Percentiles rank a stretch among this genome's conserved stretches.
Conservation (phyloP, 768 basidiomycete species). For the Polyporus arcularius region DNA sequence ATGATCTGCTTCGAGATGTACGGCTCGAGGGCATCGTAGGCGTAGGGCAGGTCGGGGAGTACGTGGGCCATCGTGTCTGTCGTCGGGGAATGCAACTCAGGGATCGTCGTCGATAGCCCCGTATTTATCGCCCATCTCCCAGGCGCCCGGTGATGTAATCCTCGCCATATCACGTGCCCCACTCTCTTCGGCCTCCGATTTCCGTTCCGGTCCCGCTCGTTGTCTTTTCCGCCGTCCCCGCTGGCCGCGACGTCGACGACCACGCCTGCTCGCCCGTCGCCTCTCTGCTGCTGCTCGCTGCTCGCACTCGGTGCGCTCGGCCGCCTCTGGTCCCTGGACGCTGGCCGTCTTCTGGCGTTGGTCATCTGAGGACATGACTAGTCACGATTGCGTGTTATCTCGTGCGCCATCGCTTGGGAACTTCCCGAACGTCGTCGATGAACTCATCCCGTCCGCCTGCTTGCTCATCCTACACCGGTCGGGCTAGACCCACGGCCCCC, state of each 20-base stretch:
- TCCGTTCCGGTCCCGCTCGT: background rate
- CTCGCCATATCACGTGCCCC: background rate
- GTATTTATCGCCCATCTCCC: slow-evolving; percentile 1
- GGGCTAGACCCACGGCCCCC: background rate
- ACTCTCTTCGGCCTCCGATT: background rate
- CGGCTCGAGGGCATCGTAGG: slow-evolving; percentile 92
- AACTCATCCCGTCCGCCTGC: background rate
- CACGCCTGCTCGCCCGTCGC: background rate
- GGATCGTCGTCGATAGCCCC: background rate
- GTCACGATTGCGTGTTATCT: slow-evolving; percentile 1
- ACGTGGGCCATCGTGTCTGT: slow-evolving; percentile 41
- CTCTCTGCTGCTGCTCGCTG: background rate
- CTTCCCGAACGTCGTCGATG: background rate
- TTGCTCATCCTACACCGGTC: no score
- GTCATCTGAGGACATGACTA: slow-evolving; percentile 1
- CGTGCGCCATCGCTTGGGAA: background rate
- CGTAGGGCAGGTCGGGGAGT: slow-evolving; percentile 75
- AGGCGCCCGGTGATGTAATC: slow-evolving; percentile 5
- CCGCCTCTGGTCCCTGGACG: background rate
- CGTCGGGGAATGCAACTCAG: no score
- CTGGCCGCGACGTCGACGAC: background rate
- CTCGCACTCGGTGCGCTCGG: background rate
- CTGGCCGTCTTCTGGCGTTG: background rate
- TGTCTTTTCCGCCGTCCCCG: background rate
- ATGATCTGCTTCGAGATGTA: slow-evolving; percentile 91